Conservation (phyloP, 2,329 filamentous ascomycete species). For the Fusarium hostae region DNA sequence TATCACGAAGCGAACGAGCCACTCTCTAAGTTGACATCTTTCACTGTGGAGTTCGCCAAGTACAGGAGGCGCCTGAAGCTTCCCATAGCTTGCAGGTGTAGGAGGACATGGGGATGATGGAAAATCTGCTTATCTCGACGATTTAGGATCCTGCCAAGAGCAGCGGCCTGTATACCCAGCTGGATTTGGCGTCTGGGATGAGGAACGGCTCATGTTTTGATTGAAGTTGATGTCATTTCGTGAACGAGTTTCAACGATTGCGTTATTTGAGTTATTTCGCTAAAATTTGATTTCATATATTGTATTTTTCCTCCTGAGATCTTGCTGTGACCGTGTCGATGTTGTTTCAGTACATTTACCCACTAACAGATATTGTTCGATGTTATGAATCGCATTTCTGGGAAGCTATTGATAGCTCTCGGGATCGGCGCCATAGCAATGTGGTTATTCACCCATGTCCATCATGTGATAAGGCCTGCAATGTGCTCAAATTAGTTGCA, state of each 20-base stretch:
- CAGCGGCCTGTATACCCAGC: conserved; percentile 44
- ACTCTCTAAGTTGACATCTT: background rate
- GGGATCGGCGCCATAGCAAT: background rate
- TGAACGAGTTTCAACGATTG: conserved; percentile 23
- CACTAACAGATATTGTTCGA: background rate
- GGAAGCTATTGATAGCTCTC: background rate
- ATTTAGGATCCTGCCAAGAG: conserved; percentile 41
- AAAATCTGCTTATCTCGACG: conserved; percentile 34
- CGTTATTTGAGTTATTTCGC: conserved; percentile 29
- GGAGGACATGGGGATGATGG: conserved; percentile 8
- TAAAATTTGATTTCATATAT: conserved; percentile 24
- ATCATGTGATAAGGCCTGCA: conserved; percentile 9
- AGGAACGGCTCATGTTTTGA: conserved; percentile 44
- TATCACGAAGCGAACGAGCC: background rate
- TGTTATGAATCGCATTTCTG: background rate
- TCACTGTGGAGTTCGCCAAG: background rate
- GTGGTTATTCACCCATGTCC: background rate
- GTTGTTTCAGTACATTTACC: background rate
- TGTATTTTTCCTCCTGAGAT: background rate
- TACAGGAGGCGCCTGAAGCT: background rate
- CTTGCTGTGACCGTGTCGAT: background rate
- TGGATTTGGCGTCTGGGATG: conserved; percentile 48
- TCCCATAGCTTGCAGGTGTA: background rate
- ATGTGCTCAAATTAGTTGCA: conserved; percentile 17
- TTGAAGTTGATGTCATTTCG: conserved; percentile 38